Evolutionary conservation across 306 rosid species (phyloP).

Genomic region (Glycine tomentella): DNA sequence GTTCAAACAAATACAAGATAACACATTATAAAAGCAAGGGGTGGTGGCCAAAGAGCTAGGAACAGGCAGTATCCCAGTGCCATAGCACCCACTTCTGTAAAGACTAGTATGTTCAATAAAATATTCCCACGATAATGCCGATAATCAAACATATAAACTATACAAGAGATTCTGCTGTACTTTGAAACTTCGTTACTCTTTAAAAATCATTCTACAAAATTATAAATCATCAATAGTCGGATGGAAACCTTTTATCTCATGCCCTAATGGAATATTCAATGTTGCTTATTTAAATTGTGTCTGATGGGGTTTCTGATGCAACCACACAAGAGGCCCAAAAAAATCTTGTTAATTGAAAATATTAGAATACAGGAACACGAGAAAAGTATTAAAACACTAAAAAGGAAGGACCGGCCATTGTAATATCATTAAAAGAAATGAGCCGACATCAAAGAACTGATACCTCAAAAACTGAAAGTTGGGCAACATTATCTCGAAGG

Average conservation of each 20-base stretch:
- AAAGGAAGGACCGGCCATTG: conserved; percentile 12
- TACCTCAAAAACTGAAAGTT: conserved; percentile 86
- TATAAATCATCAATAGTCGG: background rate
- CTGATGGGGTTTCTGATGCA: background rate
- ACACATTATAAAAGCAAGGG: conserved; percentile 17
- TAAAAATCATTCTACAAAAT: conserved; percentile 14
- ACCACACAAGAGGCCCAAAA: background rate
- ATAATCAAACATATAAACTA: background rate
- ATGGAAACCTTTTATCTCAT: background rate
- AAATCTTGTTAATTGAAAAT: too few relatives aligned
- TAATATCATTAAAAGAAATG: conserved; percentile 23
- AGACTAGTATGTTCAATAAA: conserved; percentile 24
- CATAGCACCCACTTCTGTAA: background rate
- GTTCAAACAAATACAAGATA: conserved; percentile 25
- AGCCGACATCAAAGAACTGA: conserved; percentile 35
- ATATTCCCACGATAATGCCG: background rate
- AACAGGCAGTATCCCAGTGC: conserved; percentile 26
- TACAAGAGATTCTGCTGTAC: background rate
- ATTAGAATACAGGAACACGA: background rate
- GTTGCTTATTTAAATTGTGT: background rate
- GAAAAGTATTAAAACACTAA: background rate
- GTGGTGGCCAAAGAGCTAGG: conserved; percentile 1
- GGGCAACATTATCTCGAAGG: conserved; percentile 94
- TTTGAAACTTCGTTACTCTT: background rate
- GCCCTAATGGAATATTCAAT: background rate